These are phyloP conservation scores for Aquilaria agallochum DNA, from an alignment of 441 rosid genomes.

Conservation along the genomic window DNA sequence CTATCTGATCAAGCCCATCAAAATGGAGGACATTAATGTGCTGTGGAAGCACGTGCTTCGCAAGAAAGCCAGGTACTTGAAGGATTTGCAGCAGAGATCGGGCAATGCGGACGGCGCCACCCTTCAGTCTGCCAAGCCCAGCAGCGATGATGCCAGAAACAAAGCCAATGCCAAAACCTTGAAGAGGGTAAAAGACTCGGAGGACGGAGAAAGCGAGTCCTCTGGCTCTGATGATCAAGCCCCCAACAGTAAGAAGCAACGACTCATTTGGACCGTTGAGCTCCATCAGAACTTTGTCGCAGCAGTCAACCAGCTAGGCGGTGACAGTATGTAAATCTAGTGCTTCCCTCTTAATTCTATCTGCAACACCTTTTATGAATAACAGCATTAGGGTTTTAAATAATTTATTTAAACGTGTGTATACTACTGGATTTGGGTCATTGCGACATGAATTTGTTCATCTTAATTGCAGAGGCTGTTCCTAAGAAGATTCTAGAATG, in stretches of 20 bases:
- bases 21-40: constrained; percentile 17
- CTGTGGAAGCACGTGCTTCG: constrained; percentile 42
- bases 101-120: too few relatives aligned
- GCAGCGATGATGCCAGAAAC: neutral
- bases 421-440: too few relatives aligned
- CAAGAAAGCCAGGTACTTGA: constrained; percentile 4
- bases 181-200: constrained; percentile 9
- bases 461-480: constrained; percentile 25
- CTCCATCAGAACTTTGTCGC: constrained; percentile 27
- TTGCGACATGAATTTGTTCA: neutral
- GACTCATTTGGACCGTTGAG: constrained; percentile 30
- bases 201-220: constrained; percentile 5
- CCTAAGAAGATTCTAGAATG: constrained; percentile 37
- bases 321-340: constrained; percentile 19
- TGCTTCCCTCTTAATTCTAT: neutral
- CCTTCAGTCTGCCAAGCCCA: neutral
- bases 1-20: constrained; percentile 27
- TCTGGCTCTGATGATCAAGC: neutral
- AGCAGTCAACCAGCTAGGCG: constrained; percentile 21
- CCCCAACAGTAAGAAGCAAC: constrained; percentile 16
- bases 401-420: too few relatives aligned
- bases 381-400: too few relatives aligned
- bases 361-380: too few relatives aligned
- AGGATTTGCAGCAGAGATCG: neutral
- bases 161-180: neutral